Conservation (phyloP, 2,329 filamentous ascomycete species). For the Calcarisporium arbuscula region DNA sequence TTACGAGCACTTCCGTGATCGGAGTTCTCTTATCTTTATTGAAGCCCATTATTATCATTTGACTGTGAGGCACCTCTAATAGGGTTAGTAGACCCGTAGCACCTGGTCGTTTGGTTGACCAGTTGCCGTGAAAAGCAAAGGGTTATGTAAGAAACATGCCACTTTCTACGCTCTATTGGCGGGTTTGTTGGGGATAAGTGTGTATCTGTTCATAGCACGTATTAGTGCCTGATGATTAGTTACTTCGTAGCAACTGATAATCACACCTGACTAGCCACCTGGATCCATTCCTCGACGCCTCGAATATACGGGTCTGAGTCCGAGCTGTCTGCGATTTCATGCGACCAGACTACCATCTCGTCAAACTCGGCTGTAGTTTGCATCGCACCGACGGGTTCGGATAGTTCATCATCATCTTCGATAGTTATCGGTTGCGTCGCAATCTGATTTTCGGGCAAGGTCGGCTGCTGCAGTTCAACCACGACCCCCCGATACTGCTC, state of each 20-base stretch:
- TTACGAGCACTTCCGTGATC: too few relatives aligned
- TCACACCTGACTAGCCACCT: constrained; percentile 62
- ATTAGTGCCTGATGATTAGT: too few relatives aligned
- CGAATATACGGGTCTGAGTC: constrained; percentile 67
- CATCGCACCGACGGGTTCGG: constrained; percentile 48
- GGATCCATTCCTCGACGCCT: constrained; percentile 74
- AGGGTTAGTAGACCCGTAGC: too few relatives aligned
- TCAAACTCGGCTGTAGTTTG: constrained; percentile 65
- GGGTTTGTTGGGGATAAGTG: constrained; percentile 6
- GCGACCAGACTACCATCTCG: constrained; percentile 75
- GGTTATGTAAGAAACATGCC: too few relatives aligned
- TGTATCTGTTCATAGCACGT: constrained; percentile 13
- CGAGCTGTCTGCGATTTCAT: constrained; percentile 61
- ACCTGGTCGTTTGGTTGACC: too few relatives aligned
- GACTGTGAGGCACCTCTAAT: too few relatives aligned
- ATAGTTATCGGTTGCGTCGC: constrained; percentile 24
- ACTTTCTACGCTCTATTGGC: too few relatives aligned
- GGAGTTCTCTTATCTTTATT: too few relatives aligned
- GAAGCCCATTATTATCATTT: too few relatives aligned
- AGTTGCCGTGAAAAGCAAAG: too few relatives aligned
- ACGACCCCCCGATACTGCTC: constrained; percentile 64
- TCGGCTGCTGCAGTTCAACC: constrained; percentile 32
- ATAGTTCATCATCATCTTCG: constrained; percentile 37
- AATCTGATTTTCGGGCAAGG: constrained; percentile 20
- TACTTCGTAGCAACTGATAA: too few relatives aligned